Evolutionary conservation across 768 basidiomycete species (phyloP).

Genomic region (Mycena crocata): DNA sequence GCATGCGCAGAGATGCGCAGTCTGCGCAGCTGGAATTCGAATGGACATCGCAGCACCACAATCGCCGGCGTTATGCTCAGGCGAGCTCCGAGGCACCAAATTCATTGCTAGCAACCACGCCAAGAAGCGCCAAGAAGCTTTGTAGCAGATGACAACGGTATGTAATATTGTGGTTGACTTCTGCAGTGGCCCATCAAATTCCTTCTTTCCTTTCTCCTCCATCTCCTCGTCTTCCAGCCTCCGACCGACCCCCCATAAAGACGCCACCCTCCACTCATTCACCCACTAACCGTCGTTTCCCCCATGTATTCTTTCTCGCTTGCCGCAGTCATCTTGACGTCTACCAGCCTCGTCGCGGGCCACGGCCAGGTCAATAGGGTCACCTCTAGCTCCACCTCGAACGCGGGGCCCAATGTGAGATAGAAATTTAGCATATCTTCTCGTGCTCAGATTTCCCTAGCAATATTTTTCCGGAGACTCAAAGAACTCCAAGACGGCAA

Average conservation of each 20-base stretch:
- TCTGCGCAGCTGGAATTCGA: too few species aligned
- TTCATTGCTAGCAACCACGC: not conserved
- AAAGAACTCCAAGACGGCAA: conserved; percentile 33
- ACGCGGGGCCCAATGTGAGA: conserved; percentile 35
- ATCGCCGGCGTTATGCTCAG: too few species aligned
- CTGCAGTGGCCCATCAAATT: not conserved
- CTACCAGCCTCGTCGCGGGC: conserved; percentile 26
- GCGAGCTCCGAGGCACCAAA: not conserved
- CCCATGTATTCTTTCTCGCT: conserved; percentile 21
- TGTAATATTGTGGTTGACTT: conserved; percentile 11
- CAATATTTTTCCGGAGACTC: conserved; percentile 34
- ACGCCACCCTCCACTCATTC: conserved; percentile 12
- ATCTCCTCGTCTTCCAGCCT: conserved; percentile 6
- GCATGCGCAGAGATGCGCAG: not conserved
- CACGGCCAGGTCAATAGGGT: conserved; percentile 38
- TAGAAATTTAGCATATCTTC: not conserved
- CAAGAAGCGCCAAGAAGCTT: not conserved
- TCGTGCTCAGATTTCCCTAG: conserved; percentile 6
- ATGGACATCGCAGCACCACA: too few species aligned
- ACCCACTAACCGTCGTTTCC: conserved; percentile 18
- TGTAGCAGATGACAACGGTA: not conserved
- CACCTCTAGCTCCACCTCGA: conserved; percentile 23
- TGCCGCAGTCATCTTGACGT: conserved; percentile 14
- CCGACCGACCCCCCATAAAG: conserved; percentile 3
- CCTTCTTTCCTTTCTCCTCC: conserved; percentile 14